Percentiles rank a stretch among this genome's conserved stretches.
Evolutionary conservation across 2,329 filamentous ascomycete species (phyloP).

Genomic region (Penicillium capsulatum): DNA sequence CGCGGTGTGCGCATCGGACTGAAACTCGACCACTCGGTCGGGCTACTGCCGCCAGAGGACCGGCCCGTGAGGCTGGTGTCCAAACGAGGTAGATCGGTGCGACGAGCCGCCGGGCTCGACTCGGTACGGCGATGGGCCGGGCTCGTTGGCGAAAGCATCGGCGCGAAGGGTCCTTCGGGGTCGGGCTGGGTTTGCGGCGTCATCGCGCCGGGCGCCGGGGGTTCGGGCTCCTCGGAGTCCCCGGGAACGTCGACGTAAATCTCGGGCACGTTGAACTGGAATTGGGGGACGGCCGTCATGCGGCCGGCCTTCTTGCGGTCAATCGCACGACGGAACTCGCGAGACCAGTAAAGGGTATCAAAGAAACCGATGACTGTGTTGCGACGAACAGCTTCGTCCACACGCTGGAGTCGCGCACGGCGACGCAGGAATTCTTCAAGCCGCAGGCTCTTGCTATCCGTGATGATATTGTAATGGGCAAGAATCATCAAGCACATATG

Average conservation of each 20-base stretch:
- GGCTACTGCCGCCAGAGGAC: conserved; percentile 34
- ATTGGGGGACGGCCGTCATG: conserved; percentile 72
- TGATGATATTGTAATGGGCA: conserved; percentile 98
- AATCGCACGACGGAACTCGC: conserved; percentile 72
- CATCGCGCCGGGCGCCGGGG: conserved; percentile 14
- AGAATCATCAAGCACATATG: conserved; percentile 90
- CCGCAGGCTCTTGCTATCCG: conserved; percentile 89
- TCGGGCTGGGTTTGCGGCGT: conserved; percentile 23
- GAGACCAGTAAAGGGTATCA: conserved; percentile 82
- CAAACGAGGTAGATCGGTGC: conserved; percentile 47
- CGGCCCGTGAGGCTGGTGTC: conserved; percentile 41
- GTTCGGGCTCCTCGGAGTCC: conserved; percentile 18
- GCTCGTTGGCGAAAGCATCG: conserved; percentile 34
- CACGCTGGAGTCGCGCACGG: conserved; percentile 81
- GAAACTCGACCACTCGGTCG: conserved; percentile 51
- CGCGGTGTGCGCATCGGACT: conserved; percentile 44
- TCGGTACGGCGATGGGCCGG: conserved; percentile 25
- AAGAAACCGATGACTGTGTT: conserved; percentile 93
- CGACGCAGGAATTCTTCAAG: conserved; percentile 93
- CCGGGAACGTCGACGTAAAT: conserved; percentile 83
- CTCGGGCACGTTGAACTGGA: conserved; percentile 80
- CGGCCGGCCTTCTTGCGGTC: conserved; percentile 69
- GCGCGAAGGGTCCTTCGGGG: conserved; percentile 16
- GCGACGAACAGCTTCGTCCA: conserved; percentile 89
- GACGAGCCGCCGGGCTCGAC: conserved; percentile 23